phyloP scores from a whole-genome alignment of 2,329 filamentous ascomycete genomes.

The Aspergillus vadensis region DNA sequence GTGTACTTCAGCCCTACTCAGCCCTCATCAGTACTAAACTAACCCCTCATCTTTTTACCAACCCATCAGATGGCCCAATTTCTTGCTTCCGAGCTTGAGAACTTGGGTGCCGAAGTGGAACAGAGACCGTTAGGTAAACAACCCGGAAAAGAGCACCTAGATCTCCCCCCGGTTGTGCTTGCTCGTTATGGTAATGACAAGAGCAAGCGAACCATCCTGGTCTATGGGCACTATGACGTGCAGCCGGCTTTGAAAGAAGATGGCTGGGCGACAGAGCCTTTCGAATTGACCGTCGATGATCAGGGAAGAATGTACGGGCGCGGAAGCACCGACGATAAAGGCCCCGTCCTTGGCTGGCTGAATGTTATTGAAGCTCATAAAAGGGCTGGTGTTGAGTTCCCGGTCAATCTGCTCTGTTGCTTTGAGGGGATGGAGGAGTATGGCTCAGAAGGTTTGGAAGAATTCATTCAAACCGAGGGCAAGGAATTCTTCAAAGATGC shows the following conservation, averaged over 20 bases:
- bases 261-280: slow-evolving; percentile 94
- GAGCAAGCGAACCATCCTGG: slow-evolving; percentile 90
- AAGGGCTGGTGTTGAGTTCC: slow-evolving; percentile 90
- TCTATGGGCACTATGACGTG: slow-evolving; percentile 98
- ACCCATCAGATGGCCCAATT: slow-evolving; percentile 79
- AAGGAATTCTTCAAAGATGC: slow-evolving; percentile 94
- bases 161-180: slow-evolving; percentile 89
- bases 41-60: slow-evolving; percentile 4
- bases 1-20: slow-evolving; percentile 20
- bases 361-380: slow-evolving; percentile 98
- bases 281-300: slow-evolving; percentile 81
- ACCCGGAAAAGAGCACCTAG: slow-evolving; percentile 83
- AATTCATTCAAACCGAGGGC: slow-evolving; percentile 87
- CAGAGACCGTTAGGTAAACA: slow-evolving; percentile 87
- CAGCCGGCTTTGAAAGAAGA: slow-evolving; percentile 92
- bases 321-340: slow-evolving; percentile 96
- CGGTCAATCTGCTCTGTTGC: slow-evolving; percentile 98
- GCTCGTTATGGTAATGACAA: slow-evolving; percentile 90
- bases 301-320: slow-evolving; percentile 96
- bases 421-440: slow-evolving; percentile 99
- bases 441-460: slow-evolving; percentile 92
- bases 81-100: slow-evolving; percentile 78
- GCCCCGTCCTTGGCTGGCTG: slow-evolving; percentile 93
- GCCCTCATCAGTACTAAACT: not conserved
- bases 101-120: slow-evolving; percentile 83